Evolutionary conservation across 2,329 filamentous ascomycete species (phyloP).

Genomic region (Sporothrix curviconia): DNA sequence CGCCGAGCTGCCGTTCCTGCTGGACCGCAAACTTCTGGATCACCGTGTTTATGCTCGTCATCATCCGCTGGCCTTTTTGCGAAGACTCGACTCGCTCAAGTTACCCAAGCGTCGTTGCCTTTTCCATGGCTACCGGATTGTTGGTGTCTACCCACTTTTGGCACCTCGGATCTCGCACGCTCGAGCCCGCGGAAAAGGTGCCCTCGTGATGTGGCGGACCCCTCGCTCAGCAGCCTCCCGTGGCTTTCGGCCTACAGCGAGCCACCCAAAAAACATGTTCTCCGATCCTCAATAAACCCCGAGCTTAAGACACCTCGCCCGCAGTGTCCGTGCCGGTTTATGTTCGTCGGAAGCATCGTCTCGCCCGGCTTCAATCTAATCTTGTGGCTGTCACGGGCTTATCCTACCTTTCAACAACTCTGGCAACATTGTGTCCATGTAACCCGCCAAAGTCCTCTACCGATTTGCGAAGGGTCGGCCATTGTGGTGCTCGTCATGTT

Average conservation of each 20-base stretch:
- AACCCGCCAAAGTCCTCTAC: conserved; percentile 75
- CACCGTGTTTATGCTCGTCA: conserved; percentile 91
- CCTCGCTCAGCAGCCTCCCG: conserved; percentile 82
- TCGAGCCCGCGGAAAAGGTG: conserved; percentile 65
- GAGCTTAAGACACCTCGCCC: conserved; percentile 75
- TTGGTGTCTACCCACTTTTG: conserved; percentile 95
- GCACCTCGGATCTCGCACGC: conserved; percentile 69
- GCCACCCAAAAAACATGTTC: conserved; percentile 99
- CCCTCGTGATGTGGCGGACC: conserved; percentile 71
- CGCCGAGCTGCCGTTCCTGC: conserved; percentile 61
- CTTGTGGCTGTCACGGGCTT: conserved; percentile 91
- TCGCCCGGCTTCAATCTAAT: conserved; percentile 85
- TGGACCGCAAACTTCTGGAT: conserved; percentile 96
- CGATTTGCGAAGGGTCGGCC: conserved; percentile 84
- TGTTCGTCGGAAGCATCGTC: conserved; percentile 78
- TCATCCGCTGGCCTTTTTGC: conserved; percentile 89
- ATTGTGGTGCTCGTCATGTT: conserved; percentile 96
- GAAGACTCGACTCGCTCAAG: conserved; percentile 88
- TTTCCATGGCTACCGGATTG: conserved; percentile 96
- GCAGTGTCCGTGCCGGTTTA: conserved; percentile 69
- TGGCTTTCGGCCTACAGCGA: conserved; percentile 99
- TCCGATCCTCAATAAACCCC: conserved; percentile 94
- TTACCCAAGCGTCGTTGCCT: conserved; percentile 90
- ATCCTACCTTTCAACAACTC: conserved; percentile 82
- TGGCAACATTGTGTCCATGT: conserved; percentile 93